Evolutionary conservation across 2,329 filamentous ascomycete species (phyloP).

Genomic region (Talaromyces sp.): DNA sequence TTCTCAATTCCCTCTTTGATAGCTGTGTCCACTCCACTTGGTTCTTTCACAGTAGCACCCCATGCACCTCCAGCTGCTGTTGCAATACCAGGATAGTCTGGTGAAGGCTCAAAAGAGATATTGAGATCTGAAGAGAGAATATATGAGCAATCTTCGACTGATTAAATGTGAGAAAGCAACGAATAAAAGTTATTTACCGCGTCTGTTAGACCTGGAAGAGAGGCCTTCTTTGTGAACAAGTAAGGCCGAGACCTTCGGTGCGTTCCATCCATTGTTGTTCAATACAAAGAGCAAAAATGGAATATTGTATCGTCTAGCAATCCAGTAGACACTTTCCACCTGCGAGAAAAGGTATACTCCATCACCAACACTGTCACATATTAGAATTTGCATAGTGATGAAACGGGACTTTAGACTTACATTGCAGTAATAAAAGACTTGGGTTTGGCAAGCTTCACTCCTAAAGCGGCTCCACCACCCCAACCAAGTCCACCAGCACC

Average conservation of each 20-base stretch:
- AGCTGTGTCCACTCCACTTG: no score
- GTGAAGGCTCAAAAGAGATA: constrained; percentile 66
- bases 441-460: constrained; percentile 74
- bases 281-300: constrained; percentile 68
- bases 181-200: constrained; percentile 65
- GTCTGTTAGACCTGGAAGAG: constrained; percentile 57
- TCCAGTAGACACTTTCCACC: constrained; percentile 70
- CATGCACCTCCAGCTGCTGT: constrained; percentile 67
- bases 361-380: constrained; percentile 61
- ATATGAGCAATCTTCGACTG: no score
- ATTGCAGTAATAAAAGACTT: no score
- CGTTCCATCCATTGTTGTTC: constrained; percentile 74
- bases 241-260: constrained; percentile 59
- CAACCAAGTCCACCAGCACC: constrained; percentile 77
- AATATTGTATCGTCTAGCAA: constrained; percentile 66
- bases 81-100: constrained; percentile 69
- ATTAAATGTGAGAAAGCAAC: no score
- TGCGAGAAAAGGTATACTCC: constrained; percentile 69
- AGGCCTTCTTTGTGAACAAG: constrained; percentile 65
- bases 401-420: no score
- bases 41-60: constrained; percentile 55
- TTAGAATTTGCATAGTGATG: no score
- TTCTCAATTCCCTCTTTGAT: no score
- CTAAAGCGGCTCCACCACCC: constrained; percentile 73
- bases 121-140: no score